Base-by-base conservation (phyloP, 371 early-diverging fungal species). In the Syncephalastrum monosporum region DNA sequence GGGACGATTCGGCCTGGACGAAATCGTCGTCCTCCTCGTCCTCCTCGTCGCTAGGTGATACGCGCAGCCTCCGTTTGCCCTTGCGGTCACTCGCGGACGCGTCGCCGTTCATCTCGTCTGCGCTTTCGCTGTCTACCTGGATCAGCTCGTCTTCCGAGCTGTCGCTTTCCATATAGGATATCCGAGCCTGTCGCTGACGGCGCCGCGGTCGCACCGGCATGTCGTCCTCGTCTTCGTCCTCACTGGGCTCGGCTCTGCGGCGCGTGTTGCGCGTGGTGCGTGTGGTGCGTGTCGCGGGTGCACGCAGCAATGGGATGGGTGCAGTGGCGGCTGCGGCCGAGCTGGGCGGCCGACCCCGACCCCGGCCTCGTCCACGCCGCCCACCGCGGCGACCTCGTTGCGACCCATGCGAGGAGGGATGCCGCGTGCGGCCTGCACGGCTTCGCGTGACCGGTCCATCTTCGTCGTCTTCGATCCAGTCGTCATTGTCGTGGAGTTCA, bases 161-260 rank as follows among this genome's bases (percentile, higher is more conserved):
- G 12, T 79, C 82, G 50, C 74, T 79, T 54, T 83, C 84, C 3
- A 66, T 63, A 50, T 74, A 73, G 0, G 73, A 72, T 16, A 74
- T 69, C 16, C 55, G 72, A 1, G 53, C 38, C 55, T 68, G 54
- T 60, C 77, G 55, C 68, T 75, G 51, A 69, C 83, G 59, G 54
- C 80, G 63, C 61, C 79, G 47, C 60, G 82, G 62, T 61, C 84
- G 60, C 53, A 79, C 56, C 57, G 70, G 59, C 41, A 60, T 21
- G 53, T 69, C 57, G 53, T 74, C 69, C 14, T 73, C 59, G 38
- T 62, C 65, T 42, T 75, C 68, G 16, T 49, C 48, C 16, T 56
- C 49, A 42, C 42, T 42, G 1, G 16, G 13, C 17, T 16, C 17
- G 12, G 13, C 38, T 5, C 38, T 24, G 14, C 52, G 47, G 25